Evolutionary conservation across 495 filamentous ascomycete species (phyloP).

Genomic region (Daldinia grandis): DNA sequence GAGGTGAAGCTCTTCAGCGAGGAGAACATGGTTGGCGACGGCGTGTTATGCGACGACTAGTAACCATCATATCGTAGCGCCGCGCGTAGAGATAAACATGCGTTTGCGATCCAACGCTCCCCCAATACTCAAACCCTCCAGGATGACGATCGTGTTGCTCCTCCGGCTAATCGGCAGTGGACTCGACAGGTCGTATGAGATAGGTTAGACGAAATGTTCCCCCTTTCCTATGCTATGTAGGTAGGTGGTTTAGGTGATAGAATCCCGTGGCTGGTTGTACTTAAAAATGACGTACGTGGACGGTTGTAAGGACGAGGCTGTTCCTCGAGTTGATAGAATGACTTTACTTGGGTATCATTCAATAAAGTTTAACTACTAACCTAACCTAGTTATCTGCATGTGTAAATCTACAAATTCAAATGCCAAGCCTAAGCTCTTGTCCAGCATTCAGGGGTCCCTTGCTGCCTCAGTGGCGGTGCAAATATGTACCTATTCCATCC

Average conservation of each 20-base stretch:
- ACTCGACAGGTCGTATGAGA: constrained; percentile 6
- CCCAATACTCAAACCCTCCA: constrained; percentile 17
- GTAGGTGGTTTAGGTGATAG: background rate
- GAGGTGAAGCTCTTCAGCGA: constrained; percentile 87
- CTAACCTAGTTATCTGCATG: constrained; percentile 25
- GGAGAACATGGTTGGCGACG: constrained; percentile 76
- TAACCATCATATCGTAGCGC: constrained; percentile 44
- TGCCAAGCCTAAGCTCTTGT: constrained; percentile 28
- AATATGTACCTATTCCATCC: background rate
- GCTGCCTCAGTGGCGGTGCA: constrained; percentile 17
- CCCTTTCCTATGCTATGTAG: background rate
- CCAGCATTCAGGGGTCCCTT: constrained; percentile 26
- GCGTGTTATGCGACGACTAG: constrained; percentile 21
- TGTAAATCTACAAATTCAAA: constrained; percentile 15
- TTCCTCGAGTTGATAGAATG: constrained; percentile 2
- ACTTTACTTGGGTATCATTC: too few relatives aligned
- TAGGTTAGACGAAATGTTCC: background rate
- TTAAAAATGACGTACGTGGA: constrained; percentile 21
- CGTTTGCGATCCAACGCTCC: constrained; percentile 9
- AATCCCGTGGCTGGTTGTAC: background rate
- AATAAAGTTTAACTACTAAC: too few relatives aligned
- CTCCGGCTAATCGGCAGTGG: constrained; percentile 6
- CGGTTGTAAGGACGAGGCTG: constrained; percentile 10
- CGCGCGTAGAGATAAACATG: constrained; percentile 23
- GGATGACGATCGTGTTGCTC: constrained; percentile 8